phyloP scores from a whole-genome alignment of 164 flowering plant species.

The Sedum album region DNA sequence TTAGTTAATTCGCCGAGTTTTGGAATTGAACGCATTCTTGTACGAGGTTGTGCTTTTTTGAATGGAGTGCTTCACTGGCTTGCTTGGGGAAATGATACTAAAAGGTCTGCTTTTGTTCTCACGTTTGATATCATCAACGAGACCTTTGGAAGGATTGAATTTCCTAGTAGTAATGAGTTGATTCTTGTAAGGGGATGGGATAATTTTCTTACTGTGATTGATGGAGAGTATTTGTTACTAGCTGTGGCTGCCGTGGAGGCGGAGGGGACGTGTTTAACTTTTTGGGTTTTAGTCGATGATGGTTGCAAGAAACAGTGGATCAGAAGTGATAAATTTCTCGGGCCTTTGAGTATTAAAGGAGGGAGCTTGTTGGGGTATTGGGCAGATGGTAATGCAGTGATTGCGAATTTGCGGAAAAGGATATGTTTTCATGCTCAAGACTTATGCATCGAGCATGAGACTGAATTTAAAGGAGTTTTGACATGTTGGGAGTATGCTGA shows the following conservation, averaged over 20 bases:
- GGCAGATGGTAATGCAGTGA: neutral
- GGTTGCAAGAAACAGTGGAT: neutral
- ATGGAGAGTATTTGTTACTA: neutral
- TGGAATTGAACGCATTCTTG: neutral
- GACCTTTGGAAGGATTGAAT: constrained; percentile 1
- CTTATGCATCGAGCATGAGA: neutral
- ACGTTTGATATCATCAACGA: neutral
- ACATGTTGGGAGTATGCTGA: neutral
- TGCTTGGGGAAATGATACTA: neutral
- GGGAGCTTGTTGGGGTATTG: neutral
- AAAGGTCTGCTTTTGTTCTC: neutral
- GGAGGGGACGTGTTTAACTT: neutral
- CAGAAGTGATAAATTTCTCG: neutral
- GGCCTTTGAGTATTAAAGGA: neutral
- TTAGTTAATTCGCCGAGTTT: neutral
- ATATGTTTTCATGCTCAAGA: neutral
- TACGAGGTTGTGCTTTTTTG: neutral
- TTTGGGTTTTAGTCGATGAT: neutral
- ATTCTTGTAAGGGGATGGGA: neutral
- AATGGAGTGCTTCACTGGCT: neutral
- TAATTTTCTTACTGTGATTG: neutral
- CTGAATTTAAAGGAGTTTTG: neutral
- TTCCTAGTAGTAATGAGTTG: neutral
- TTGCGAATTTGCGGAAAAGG: neutral
- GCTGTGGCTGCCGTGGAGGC: neutral